phyloP scores from a whole-genome alignment of 2,329 filamentous ascomycete species.

The Talaromyces sp. region DNA sequence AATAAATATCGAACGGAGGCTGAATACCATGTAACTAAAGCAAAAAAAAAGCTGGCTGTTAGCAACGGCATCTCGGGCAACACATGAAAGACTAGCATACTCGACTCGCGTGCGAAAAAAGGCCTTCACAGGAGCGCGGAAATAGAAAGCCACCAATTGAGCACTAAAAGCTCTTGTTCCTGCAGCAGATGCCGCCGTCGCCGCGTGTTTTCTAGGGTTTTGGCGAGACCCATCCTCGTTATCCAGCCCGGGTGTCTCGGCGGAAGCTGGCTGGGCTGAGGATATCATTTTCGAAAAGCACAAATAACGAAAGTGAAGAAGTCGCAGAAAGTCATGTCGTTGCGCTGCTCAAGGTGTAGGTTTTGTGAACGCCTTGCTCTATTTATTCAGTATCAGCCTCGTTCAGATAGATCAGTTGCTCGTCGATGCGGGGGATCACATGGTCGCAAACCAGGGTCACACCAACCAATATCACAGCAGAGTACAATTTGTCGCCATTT shows the following conservation, averaged over 20 bases:
- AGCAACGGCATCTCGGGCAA: background rate
- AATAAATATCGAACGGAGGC: background rate
- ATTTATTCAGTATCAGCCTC: background rate
- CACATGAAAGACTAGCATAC: slow-evolving; percentile 45
- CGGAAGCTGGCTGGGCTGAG: background rate
- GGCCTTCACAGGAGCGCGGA: slow-evolving; percentile 81
- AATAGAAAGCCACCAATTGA: slow-evolving; percentile 84
- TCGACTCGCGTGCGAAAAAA: slow-evolving; percentile 90
- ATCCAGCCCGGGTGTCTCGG: background rate
- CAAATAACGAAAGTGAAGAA: background rate
- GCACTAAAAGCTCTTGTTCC: slow-evolving; percentile 77
- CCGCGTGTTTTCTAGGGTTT: slow-evolving; percentile 50
- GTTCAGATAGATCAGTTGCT: background rate
- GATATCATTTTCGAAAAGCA: slow-evolving; percentile 1
- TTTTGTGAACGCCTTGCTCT: background rate
- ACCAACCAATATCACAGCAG: background rate
- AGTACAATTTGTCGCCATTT: background rate
- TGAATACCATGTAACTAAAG: slow-evolving; percentile 46
- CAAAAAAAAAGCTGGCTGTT: background rate
- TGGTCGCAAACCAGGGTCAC: background rate
- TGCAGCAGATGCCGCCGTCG: slow-evolving; percentile 75
- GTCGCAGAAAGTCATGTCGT: background rate
- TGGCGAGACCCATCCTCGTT: background rate
- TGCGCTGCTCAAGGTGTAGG: background rate
- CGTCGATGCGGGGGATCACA: background rate